phyloP scores from a whole-genome alignment of 305 asterid genomes.

The Fraxinus ornus region DNA sequence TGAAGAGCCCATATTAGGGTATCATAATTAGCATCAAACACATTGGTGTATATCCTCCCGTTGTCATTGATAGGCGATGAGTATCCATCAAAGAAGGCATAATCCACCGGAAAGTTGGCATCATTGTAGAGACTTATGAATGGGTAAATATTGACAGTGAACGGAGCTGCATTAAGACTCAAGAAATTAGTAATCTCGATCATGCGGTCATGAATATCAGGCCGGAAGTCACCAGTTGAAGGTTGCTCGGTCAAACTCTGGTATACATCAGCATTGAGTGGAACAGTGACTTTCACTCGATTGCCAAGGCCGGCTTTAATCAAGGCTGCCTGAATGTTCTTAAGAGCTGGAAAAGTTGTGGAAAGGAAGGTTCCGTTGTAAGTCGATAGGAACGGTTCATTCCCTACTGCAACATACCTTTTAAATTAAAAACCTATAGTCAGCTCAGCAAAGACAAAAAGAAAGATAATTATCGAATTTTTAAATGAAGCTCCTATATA shows the following conservation, averaged over 20 bases:
- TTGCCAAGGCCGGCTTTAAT: constrained; percentile 82
- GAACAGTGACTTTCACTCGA: constrained; percentile 68
- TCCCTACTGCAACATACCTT: constrained; percentile 97
- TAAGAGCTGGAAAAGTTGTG: constrained; percentile 75
- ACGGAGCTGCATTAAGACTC: constrained; percentile 61
- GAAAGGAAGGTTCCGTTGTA: constrained; percentile 59
- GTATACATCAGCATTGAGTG: constrained; percentile 87
- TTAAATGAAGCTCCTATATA: neutral
- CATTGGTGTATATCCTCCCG: constrained; percentile 69
- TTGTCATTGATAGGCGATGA: constrained; percentile 69
- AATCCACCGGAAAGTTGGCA: constrained; percentile 69
- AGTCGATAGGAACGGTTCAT: constrained; percentile 75
- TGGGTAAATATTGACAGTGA: constrained; percentile 94
- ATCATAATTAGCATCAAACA: constrained; percentile 84
- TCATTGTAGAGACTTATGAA: constrained; percentile 78
- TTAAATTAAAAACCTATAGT: constrained; percentile 3
- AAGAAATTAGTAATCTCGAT: constrained; percentile 64
- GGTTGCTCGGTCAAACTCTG: constrained; percentile 59
- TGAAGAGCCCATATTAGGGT: constrained; percentile 84
- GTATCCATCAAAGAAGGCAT: constrained; percentile 86
- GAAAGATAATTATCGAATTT: neutral
- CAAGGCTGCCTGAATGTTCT: constrained; percentile 87
- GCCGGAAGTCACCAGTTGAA: constrained; percentile 77
- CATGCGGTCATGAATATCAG: constrained; percentile 59
- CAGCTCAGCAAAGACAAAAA: constrained; percentile 17